These are phyloP conservation scores for Drosera capensis DNA, from an alignment of 148 eudicot genomes.

Conservation along the genomic window DNA sequence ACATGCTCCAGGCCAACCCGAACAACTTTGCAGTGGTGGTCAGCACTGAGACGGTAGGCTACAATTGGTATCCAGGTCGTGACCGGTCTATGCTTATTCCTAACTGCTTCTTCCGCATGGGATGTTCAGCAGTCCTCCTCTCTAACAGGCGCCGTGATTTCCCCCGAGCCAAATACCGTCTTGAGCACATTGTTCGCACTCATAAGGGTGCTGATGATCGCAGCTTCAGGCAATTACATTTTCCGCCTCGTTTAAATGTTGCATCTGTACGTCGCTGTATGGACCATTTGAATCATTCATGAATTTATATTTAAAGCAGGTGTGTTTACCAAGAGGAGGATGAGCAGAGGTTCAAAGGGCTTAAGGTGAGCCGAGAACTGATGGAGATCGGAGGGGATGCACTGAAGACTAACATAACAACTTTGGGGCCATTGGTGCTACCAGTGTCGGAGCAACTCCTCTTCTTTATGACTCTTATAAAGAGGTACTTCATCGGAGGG, in stretches of 20 bases:
- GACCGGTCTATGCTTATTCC: slow-evolving; percentile 86
- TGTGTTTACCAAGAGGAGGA: slow-evolving; percentile 87
- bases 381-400: slow-evolving; percentile 86
- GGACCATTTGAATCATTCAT: no score
- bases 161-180: slow-evolving; percentile 68
- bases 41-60: slow-evolving; percentile 89
- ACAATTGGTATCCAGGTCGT: slow-evolving; percentile 82
- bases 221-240: slow-evolving; percentile 71
- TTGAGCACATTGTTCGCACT: slow-evolving; percentile 87
- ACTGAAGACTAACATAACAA: slow-evolving; percentile 90
- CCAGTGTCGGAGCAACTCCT: slow-evolving; percentile 86
- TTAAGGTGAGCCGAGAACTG: slow-evolving; percentile 65
- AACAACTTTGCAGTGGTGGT: slow-evolving; percentile 80
- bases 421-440: slow-evolving; percentile 81
- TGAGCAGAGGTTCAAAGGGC: slow-evolving; percentile 41
- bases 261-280: no score
- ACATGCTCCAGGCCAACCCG: slow-evolving; percentile 89
- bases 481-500: slow-evolving; percentile 33
- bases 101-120: slow-evolving; percentile 91
- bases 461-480: slow-evolving; percentile 57
- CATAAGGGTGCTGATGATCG: slow-evolving; percentile 92
- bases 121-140: slow-evolving; percentile 69
- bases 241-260: no score
- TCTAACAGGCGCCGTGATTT: slow-evolving; percentile 81
- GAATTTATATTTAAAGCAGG: slow-evolving; percentile 38